Evolutionary conservation across 2,329 filamentous ascomycete species (phyloP), one percentile per base, ranked within the genome.

Genomic region (Scleromitrula shiraiana): DNA sequence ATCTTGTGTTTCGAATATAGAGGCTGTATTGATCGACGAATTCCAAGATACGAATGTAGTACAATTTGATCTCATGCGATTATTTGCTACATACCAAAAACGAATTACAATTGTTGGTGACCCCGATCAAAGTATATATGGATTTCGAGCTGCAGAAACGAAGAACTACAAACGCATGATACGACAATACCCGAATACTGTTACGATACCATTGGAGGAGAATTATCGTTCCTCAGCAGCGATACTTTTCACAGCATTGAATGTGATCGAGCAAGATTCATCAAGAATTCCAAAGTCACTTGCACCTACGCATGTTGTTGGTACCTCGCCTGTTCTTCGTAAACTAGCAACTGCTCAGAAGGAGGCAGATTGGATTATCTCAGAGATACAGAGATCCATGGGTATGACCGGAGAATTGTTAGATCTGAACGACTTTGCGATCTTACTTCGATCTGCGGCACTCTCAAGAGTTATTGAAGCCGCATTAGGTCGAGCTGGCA

Each of bases 41-140:
- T 98, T 96, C 54, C 91, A 98, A 67, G 91, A 98, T 67, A 97
- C 91, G 7, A 98, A 97, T 62, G 78, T 88, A 17, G 83, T 96
- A 4, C 91, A 98, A 65, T 97, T 95, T 60, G 88, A 96, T 57
- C 71, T 98, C 35, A 96, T 96, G 89, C 83, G 78, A 53, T 74
- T 95, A 1, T 83, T 98, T 59, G 88, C 90, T 2, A 80, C 88
- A 51, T 69, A 73, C 19, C 74, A 76, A 36, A 77, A 79, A 48
- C 77, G 81, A n/a, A 91, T 97, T 56, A 97, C 91, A 1, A 87
- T 96, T 51, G 93, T 98, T 4, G 93, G 91, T 27, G 91, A 98
- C 63, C 91, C 93, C 0, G 93, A 98, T 64, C 91, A 98, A 66
- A 96, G 90, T 64, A 98, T 98, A 49, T 98, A 97, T 64, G 88